A percentile compares a stretch with the other conserved stretches of the same genome.
phyloP scores from a whole-genome alignment of 176 grass and related monocot species.

The Poa annua region DNA sequence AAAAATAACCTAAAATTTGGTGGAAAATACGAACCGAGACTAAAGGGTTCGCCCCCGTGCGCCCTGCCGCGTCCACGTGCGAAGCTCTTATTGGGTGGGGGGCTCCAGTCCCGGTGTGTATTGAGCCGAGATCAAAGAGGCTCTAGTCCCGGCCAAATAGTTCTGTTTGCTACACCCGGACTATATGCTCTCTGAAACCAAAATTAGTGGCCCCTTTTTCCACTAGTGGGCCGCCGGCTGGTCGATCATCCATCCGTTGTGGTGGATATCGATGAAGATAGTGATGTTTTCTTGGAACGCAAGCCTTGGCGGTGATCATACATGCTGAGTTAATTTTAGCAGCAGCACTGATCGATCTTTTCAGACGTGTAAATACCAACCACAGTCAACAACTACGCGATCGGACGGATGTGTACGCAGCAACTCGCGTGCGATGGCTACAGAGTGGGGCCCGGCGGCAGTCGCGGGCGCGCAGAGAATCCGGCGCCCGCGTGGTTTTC shows the following conservation, averaged over 20 bases:
- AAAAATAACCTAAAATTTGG: no score
- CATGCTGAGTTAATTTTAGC: neutral
- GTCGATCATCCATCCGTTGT: neutral
- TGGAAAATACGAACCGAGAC: no score
- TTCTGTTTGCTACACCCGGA: no score
- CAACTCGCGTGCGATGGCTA: constrained; percentile 39
- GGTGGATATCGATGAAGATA: neutral
- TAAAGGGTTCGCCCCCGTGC: no score
- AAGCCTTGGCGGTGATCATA: constrained; percentile 21
- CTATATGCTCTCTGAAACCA: no score
- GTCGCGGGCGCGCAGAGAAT: constrained; percentile 43
- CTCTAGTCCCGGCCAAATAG: no score
- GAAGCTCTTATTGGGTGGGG: no score
- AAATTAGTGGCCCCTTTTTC: no score
- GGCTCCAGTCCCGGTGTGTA: no score
- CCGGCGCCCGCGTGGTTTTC: constrained; percentile 48
- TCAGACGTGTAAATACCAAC: neutral
- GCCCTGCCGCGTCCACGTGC: no score
- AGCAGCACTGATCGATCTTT: no score
- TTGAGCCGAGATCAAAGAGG: no score
- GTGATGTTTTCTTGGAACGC: constrained; percentile 44
- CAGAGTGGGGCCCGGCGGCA: neutral
- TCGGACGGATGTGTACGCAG: constrained; percentile 33
- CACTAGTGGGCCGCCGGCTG: constrained; percentile 16
- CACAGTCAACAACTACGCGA: neutral